These are phyloP conservation scores for Primulina eburnea DNA, from an alignment of 257 asterid genomes.

Conservation along the genomic window DNA sequence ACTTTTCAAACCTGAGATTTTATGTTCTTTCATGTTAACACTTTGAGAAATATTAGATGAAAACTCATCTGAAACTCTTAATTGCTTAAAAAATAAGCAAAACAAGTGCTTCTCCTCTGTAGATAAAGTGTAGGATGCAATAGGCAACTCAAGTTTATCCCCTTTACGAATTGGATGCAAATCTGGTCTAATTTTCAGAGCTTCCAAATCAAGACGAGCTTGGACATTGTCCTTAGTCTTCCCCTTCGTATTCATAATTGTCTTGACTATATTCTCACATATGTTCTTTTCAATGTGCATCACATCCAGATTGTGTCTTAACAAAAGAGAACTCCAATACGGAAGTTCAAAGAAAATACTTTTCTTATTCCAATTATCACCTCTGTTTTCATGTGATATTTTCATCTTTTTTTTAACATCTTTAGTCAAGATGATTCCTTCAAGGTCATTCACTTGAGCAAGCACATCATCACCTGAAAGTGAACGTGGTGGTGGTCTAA, in stretches of 20 bases:
- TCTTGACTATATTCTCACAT: not conserved
- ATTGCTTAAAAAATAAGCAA: not conserved
- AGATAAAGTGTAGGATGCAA: too few species aligned
- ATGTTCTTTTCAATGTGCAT: not conserved
- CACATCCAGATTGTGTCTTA: not conserved
- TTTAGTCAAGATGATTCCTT: too few species aligned
- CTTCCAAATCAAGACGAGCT: not conserved
- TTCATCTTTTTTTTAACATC: too few species aligned
- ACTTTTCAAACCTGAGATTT: constrained; percentile 15
- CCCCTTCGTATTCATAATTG: not conserved
- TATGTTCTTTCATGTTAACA: not conserved
- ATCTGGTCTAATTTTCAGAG: too few species aligned
- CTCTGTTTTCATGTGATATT: too few species aligned
- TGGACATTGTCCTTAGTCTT: not conserved
- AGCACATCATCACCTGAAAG: too few species aligned
- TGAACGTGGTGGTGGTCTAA: too few species aligned
- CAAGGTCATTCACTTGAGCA: too few species aligned
- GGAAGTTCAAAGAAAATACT: not conserved
- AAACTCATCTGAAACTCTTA: constrained; percentile 15
- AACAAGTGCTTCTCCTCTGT: not conserved
- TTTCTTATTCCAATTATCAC: not conserved
- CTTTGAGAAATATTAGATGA: constrained; percentile 15
- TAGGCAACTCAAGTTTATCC: too few species aligned
- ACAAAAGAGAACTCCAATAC: not conserved
- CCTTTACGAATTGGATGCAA: too few species aligned